Percentiles rank a stretch among this genome's conserved stretches.
Evolutionary conservation across 2,329 filamentous ascomycete species (phyloP).

Genomic region (Orbilia ellipsospora): DNA sequence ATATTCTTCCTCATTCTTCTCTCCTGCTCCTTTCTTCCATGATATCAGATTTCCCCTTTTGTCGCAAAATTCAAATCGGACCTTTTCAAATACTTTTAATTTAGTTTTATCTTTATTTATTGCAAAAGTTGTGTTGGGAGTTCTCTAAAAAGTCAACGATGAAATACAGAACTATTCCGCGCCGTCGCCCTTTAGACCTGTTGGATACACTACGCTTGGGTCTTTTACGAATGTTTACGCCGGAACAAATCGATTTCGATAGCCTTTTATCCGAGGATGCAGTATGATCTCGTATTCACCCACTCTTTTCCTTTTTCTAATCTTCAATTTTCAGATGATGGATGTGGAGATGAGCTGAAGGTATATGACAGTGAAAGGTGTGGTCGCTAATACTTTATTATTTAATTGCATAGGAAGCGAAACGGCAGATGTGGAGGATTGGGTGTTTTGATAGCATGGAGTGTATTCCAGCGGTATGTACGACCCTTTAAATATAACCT

Average conservation of each 20-base stretch:
- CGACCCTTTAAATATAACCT: not conserved
- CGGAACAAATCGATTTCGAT: conserved; percentile 11
- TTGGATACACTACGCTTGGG: not conserved
- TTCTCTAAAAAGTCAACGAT: not conserved
- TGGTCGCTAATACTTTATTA: not conserved
- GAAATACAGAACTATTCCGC: not conserved
- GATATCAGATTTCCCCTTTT: too few species aligned
- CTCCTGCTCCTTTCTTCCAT: too few species aligned
- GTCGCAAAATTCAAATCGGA: too few species aligned
- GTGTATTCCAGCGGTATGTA: conserved; percentile 21
- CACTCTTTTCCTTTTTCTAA: too few species aligned
- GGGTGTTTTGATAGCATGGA: conserved; percentile 35
- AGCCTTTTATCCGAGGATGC: not conserved
- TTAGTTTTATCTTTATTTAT: too few species aligned
- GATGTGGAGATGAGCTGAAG: too few species aligned
- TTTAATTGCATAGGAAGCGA: conserved; percentile 12
- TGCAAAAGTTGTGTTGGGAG: too few species aligned
- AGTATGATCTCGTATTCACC: conserved; percentile 3
- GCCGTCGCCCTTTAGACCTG: not conserved
- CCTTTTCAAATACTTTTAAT: too few species aligned
- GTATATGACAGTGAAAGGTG: too few species aligned
- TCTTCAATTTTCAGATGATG: too few species aligned
- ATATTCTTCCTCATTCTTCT: not conserved
- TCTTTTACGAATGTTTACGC: conserved; percentile 14
- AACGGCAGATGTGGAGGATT: conserved; percentile 22